Evolutionary conservation across 306 rosid species (phyloP).

Genomic region (Pterocarpus santalinus): DNA sequence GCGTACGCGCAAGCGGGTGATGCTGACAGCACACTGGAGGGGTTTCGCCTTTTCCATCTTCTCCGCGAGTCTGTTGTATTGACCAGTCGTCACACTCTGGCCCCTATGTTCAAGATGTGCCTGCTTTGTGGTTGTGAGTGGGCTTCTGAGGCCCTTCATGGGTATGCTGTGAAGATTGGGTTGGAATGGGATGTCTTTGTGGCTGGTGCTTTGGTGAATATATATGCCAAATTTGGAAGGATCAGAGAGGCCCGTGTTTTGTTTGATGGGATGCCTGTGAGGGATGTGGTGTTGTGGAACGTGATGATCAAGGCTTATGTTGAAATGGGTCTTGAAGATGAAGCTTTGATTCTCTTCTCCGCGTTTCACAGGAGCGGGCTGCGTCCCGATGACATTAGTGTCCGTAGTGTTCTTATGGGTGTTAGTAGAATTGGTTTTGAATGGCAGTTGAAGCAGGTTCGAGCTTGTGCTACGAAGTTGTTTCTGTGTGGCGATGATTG

Average conservation of each 20-base stretch:
- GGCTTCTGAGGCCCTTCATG: constrained; percentile 75
- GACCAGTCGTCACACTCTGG: constrained; percentile 68
- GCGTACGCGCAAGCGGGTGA: constrained; percentile 63
- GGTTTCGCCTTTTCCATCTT: constrained; percentile 64
- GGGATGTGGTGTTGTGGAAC: constrained; percentile 81
- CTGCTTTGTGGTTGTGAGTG: constrained; percentile 51
- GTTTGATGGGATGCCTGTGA: constrained; percentile 73
- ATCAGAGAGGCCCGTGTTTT: constrained; percentile 68
- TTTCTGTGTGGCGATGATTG: constrained; percentile 43
- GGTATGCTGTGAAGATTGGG: constrained; percentile 75
- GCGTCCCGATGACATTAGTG: constrained; percentile 57
- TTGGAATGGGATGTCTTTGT: constrained; percentile 74
- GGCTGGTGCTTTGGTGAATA: constrained; percentile 76
- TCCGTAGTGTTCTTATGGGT: constrained; percentile 63
- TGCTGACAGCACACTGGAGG: constrained; percentile 51
- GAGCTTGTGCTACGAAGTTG: constrained; percentile 65
- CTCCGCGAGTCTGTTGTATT: constrained; percentile 59
- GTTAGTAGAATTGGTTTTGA: constrained; percentile 49
- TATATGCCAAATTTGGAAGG: constrained; percentile 62
- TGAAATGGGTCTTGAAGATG: constrained; percentile 56
- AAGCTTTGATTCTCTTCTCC: constrained; percentile 62
- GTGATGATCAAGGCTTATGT: constrained; percentile 78
- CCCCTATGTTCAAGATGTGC: constrained; percentile 74
- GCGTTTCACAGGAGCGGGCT: constrained; percentile 69
- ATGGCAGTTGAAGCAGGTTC: constrained; percentile 67